Base-by-base conservation (phyloP, 257 asterid genomes). In the Jacaranda copaia region DNA sequence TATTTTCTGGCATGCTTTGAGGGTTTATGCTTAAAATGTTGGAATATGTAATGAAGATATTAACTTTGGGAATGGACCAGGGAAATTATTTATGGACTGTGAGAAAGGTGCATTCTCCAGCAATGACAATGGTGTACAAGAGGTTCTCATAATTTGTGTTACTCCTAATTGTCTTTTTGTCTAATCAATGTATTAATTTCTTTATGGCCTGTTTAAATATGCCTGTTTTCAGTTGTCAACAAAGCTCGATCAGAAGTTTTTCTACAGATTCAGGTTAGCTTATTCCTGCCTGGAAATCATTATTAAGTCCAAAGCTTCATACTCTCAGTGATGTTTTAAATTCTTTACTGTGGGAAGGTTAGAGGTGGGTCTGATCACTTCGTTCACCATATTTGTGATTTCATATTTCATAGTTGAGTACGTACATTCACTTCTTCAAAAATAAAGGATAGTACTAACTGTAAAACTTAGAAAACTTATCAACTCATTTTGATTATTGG, bases 121-220 rank as follows among this genome's bases (percentile, higher is more conserved):
- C 65, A 9, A 45, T 69, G 60, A 80, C 88, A 82, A 76, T 75
- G 70, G 65, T 52, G 67, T 79, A 81, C 70, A 77, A 53, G 63
- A 68, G 83, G 82, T 49, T 78, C 53, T 83, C 84, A 46, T 72
- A 86, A 82, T 82, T 39, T 35, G 16, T 64, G 56, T 83, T 46
- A 45, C 12, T 19, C 16, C 10, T 48, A 4, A 60, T 25, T 42
- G n/a, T 53, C 59, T 6, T 12, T 53, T 53, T 45, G 5, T 68
- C 66, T 52, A 40, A 60, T 38, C 25, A 11, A 10, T 56, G 38
- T 32, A 62, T 56, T 57, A 49, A 12, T 76, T 79, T 55, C 49
- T 40, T 6, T 39, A 45, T 76, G 53, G 19, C 69, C 69, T 62
- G 48, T 36, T 16, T 55, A 3, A 16, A 55, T 55, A n/a, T n/a